phyloP scores from a whole-genome alignment of 2,329 filamentous ascomycete genomes.

The Fusarium zealandicum region DNA sequence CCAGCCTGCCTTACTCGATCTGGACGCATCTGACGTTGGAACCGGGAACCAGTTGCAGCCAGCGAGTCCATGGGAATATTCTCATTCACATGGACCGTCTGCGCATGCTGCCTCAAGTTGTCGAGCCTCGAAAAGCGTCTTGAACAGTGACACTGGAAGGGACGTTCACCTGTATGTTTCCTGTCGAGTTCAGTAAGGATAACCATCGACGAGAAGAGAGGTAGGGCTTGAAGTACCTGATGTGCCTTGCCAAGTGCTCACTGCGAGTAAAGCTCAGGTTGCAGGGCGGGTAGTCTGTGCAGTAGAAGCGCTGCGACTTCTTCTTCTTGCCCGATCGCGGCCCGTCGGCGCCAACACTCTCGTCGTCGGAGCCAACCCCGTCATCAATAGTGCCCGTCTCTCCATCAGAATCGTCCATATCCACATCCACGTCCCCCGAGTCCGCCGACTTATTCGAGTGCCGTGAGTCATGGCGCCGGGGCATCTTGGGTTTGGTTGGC shows the following conservation, averaged over 20 bases:
- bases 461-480: constrained; percentile 61
- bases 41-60: constrained; percentile 88
- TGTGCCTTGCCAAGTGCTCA: constrained; percentile 93
- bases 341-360: constrained; percentile 68
- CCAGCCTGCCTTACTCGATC: constrained; percentile 80
- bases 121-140: constrained; percentile 92
- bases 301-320: constrained; percentile 95
- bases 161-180: constrained; percentile 96
- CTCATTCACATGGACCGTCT: constrained; percentile 97
- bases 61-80: constrained; percentile 94
- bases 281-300: constrained; percentile 92
- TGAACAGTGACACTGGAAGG: constrained; percentile 95
- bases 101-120: constrained; percentile 94
- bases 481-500: constrained; percentile 51
- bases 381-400: constrained; percentile 61
- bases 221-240: constrained; percentile 65
- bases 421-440: constrained; percentile 75
- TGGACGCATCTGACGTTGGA: constrained; percentile 89
- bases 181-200: constrained; percentile 52
- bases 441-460: constrained; percentile 66
- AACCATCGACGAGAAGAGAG: not conserved
- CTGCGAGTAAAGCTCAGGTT: constrained; percentile 94
- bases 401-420: constrained; percentile 78
- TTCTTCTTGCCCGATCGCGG: constrained; percentile 88
- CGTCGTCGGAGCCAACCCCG: constrained; percentile 67